These are phyloP conservation scores for Orbilia oligospora DNA, from an alignment of 2,329 filamentous ascomycete genomes.

Conservation along the genomic window DNA sequence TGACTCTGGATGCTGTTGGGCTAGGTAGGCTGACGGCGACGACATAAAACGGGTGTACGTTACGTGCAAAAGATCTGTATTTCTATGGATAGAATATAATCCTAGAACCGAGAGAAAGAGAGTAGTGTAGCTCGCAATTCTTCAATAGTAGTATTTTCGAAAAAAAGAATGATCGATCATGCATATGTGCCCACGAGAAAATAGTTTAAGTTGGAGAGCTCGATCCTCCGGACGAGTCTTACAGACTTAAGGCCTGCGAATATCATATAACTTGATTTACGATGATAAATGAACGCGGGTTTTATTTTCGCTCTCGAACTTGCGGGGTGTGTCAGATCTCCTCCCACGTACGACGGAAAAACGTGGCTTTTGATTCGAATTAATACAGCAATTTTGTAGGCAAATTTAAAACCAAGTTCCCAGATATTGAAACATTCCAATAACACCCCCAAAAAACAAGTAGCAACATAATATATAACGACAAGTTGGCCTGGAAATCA, in stretches of 20 bases:
- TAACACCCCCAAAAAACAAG: constrained; percentile 10
- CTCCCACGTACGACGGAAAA: constrained; percentile 16
- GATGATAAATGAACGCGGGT: neutral
- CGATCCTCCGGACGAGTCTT: too few species aligned
- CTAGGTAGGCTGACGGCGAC: constrained; percentile 13
- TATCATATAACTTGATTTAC: constrained; percentile 12
- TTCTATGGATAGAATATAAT: neutral
- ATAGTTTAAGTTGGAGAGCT: too few species aligned
- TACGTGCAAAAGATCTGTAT: neutral
- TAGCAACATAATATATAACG: neutral
- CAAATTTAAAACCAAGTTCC: constrained; percentile 1
- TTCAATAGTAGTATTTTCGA: neutral
- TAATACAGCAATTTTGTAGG: constrained; percentile 26
- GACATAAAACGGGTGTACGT: constrained; percentile 16
- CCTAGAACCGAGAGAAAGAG: constrained; percentile 6
- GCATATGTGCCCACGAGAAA: too few species aligned
- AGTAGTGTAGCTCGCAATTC: neutral
- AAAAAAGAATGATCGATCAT: neutral
- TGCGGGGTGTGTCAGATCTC: neutral
- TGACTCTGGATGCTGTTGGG: neutral
- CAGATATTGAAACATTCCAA: constrained; percentile 1
- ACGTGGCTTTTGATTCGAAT: constrained; percentile 10
- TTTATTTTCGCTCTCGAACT: neutral
- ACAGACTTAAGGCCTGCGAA: neutral
- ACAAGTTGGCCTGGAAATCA: neutral